Base-by-base conservation (phyloP, 1,284 basidiomycete genomes). In the Psilocybe mexicana region DNA sequence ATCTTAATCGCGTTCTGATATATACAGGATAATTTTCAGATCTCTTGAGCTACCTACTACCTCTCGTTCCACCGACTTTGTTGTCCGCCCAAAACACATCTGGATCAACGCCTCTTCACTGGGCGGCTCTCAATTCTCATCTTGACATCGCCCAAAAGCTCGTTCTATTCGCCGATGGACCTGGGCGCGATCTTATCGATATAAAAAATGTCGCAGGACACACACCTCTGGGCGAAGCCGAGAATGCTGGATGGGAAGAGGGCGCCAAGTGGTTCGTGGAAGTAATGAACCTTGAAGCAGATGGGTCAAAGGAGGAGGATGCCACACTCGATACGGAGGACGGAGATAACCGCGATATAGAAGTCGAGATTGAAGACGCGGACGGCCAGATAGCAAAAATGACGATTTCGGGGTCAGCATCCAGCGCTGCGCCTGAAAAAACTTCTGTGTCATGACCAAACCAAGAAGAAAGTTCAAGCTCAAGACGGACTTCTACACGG, bases 51-150 rank as follows among this genome's bases (percentile, higher is more conserved):
- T 86, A 84, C 65, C 77, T 94, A 14, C 78, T 94, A 3, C 81
- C 89, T 0, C 70, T 85, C 56, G 67, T 91, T 25, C 79, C 88
- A 1, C 67, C 86, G 1, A 72, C 80, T 1, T 71, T 92, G 2
- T 69, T 93, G 30, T 73, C 83, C 2, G 74, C 77, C 1, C 81
- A 81, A 57, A 96, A 95, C 69, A 72, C 73, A 44, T 80, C 90
- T 1, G 81, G 85, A 58, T 93, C 92, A 12, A 94, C 92, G 1
- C 80, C 94, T 4, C 74, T 96, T 8, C 94, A 96, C 70, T 96
- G 93, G 93, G 93, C 94, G 0, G 85, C 90, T 1, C 71, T 94
- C 43, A 96, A 96, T 72, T 79, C 83, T 12, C 93, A 95, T 63
- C 80, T 95, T 5, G 67, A 73, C 7, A 72, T 86, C 52, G 82